These are phyloP conservation scores for Tolypocladium inflatum DNA, from an alignment of 2,329 filamentous ascomycete species.

Conservation along the genomic window DNA sequence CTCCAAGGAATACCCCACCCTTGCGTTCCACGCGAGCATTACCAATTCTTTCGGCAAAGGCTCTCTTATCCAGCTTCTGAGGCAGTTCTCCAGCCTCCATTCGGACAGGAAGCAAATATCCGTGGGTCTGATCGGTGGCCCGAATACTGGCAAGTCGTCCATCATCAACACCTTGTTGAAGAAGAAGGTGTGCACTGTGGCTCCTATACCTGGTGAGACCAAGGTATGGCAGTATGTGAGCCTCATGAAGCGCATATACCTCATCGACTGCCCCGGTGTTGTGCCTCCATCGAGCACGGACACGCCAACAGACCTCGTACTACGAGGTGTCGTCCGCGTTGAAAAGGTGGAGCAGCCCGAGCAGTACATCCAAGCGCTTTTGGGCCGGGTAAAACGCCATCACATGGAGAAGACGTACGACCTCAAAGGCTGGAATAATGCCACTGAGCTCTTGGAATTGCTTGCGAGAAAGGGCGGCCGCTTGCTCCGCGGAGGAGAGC, in stretches of 20 bases:
- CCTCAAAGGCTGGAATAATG: conserved; percentile 65
- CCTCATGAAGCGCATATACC: conserved; percentile 78
- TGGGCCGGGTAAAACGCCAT: conserved; percentile 70
- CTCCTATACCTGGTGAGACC: conserved; percentile 91
- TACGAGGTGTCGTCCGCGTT: conserved; percentile 84
- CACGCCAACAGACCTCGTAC: conserved; percentile 75
- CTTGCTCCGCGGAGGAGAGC: conserved; percentile 84
- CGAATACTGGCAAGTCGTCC: conserved; percentile 91
- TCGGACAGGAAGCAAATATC: conserved; percentile 89
- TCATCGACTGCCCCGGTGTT: conserved; percentile 95
- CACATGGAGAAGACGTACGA: conserved; percentile 94
- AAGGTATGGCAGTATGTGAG: conserved; percentile 99
- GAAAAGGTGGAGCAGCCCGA: conserved; percentile 96
- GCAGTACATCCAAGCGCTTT: conserved; percentile 82
- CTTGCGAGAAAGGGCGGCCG: conserved; percentile 81
- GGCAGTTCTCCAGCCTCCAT: conserved; percentile 88
- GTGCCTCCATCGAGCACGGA: conserved; percentile 83
- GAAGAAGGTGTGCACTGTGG: conserved; percentile 89
- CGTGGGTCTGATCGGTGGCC: conserved; percentile 69
- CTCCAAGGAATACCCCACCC: conserved; percentile 84
- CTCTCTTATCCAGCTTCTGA: conserved; percentile 79
- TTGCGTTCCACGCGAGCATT: conserved; percentile 90
- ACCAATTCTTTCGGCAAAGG: conserved; percentile 97
- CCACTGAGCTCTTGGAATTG: conserved; percentile 76
- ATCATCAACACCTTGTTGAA: conserved; percentile 95